phyloP scores from a whole-genome alignment of 2,329 filamentous ascomycete species.

The Herpotrichia juniperi region DNA sequence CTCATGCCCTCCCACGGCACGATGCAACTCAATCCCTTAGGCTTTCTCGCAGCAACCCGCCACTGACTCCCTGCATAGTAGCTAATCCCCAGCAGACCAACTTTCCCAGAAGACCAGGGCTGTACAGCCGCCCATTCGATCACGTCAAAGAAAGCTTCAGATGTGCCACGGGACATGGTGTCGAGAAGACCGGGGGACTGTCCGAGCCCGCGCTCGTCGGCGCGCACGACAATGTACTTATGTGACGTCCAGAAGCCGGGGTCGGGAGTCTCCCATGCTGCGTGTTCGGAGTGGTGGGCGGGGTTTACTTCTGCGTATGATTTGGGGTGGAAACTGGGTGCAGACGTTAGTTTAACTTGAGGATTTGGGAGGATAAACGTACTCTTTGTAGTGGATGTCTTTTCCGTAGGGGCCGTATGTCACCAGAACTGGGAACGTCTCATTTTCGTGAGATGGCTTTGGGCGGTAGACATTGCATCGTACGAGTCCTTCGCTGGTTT shows the following conservation, averaged over 20 bases:
- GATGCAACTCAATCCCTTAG: constrained; percentile 56
- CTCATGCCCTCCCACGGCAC: constrained; percentile 61
- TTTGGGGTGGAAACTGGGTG: constrained; percentile 53
- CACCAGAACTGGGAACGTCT: constrained; percentile 64
- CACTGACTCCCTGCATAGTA: constrained; percentile 59
- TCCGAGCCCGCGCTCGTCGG: constrained; percentile 56
- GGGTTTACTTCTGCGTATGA: constrained; percentile 56
- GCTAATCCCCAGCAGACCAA: constrained; percentile 55
- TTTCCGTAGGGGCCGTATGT: constrained; percentile 79
- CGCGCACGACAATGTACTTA: constrained; percentile 37
- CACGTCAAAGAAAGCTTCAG: constrained; percentile 55
- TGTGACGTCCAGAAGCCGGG: constrained; percentile 38
- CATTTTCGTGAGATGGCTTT: constrained; percentile 40
- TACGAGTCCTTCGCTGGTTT: constrained; percentile 49
- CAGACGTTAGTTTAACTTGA: too few species aligned
- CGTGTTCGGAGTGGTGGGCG: constrained; percentile 37
- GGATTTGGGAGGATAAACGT: constrained; percentile 9
- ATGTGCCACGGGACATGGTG: constrained; percentile 57
- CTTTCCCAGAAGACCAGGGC: constrained; percentile 54
- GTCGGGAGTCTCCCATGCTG: constrained; percentile 48
- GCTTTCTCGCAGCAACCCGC: constrained; percentile 56
- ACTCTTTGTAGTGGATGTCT: constrained; percentile 68
- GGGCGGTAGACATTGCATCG: constrained; percentile 60
- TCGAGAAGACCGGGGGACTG: constrained; percentile 57
- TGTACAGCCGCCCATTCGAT: constrained; percentile 56